Percentiles rank a stretch among this genome's conserved stretches.
phyloP scores from a whole-genome alignment of 192 early-diverging fungal species.

The Rhizophagus clarus region DNA sequence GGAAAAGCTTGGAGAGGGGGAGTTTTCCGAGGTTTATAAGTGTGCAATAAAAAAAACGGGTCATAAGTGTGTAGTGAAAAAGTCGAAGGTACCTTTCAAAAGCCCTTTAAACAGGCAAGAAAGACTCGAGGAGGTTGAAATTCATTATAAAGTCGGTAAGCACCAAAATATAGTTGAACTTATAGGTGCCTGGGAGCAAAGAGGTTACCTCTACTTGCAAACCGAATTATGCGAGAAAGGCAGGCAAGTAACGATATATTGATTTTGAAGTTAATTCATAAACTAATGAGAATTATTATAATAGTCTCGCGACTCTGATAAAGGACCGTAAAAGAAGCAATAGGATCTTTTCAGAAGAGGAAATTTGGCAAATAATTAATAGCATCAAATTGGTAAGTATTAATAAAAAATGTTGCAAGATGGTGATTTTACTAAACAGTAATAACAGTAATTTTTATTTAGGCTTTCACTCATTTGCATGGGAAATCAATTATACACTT shows the following conservation, averaged over 20 bases:
- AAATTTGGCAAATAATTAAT: conserved; percentile 74
- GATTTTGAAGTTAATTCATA: no score
- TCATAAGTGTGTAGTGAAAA: no score
- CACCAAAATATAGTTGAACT: conserved; percentile 70
- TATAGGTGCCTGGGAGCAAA: conserved; percentile 89
- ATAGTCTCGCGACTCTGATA: not conserved
- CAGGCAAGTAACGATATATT: conserved; percentile 31
- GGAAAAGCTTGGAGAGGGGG: no score
- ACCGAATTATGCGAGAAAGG: conserved; percentile 86
- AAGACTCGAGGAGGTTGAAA: conserved; percentile 68
- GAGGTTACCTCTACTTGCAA: conserved; percentile 84
- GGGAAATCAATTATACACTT: conserved; percentile 71
- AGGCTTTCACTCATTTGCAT: conserved; percentile 76
- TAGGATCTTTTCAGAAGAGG: conserved; percentile 52
- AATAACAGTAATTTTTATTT: conserved; percentile 14
- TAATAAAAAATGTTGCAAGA: no score
- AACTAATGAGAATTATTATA: no score
- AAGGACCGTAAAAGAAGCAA: conserved; percentile 35
- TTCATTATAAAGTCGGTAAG: conserved; percentile 68
- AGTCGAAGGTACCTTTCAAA: no score
- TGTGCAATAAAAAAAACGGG: no score
- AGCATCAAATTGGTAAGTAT: conserved; percentile 42
- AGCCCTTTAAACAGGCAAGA: no score
- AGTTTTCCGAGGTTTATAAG: no score
- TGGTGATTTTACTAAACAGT: no score